Evolutionary conservation across 73 alveolate genomes (phyloP), one percentile per base, ranked within the genome.

Genomic region (Paramecium caudatum): DNA sequence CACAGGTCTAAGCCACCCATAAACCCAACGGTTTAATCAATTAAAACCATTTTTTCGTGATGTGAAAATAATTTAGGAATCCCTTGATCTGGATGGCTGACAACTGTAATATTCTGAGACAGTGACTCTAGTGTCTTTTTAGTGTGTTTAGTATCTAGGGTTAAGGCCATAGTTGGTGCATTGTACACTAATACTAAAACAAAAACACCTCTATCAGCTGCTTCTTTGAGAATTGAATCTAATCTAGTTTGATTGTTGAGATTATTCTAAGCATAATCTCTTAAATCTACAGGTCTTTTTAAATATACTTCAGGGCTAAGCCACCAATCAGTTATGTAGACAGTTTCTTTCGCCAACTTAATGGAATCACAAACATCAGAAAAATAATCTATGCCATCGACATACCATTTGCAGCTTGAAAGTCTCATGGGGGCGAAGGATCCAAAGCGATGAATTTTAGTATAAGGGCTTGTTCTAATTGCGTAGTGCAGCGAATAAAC

Each of bases 321-420:
- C 99, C 99, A 98, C 99, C 99, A 98, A 94, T 98, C 99, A 47
- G 99, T 95, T 5, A 98, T 98, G 50, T 94, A 97, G 13, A 96
- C 94, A 12, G 95, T 90, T 62, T 93, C 91, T 82, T 91, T 90
- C 23, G 99, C 99, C 4, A 88, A 39, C 37, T 33, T 70, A 9
- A 96, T 70, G 5, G 92, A 46, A 36, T 83, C 90, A 47, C 62
- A 86, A 5, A 93, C 87, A 16, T 82, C 94, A 0, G 45, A 19
- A 46, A 86, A 93, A 61, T 93, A 93, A 9, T 92, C 50, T 32
- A 19, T 21, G 5, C 97, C 97, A 91, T 93, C 95, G 32, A 91
- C 78, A 49, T 68, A 93, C 85, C 94, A 93, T 85, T 93, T 41
- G 27, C 90, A 91, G 5, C 19, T 9, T 3, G 82, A 65, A 15